phyloP scores from a whole-genome alignment of 768 basidiomycete species.

The Lentinula sp. region DNA sequence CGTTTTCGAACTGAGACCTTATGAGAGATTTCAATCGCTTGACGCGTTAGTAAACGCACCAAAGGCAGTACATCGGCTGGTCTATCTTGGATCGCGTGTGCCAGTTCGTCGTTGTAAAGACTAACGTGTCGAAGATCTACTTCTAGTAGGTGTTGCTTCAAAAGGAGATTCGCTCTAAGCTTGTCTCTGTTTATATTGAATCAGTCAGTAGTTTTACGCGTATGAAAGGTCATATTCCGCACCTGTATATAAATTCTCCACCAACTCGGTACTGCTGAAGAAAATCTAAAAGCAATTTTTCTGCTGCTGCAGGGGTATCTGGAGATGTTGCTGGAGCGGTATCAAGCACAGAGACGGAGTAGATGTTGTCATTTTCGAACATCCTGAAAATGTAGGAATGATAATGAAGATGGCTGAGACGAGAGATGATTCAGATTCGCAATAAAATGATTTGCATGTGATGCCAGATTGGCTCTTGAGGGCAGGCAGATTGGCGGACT shows the following conservation, averaged over 20 bases:
- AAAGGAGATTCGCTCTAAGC: conserved; percentile 79
- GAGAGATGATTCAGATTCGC: not conserved
- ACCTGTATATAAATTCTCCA: conserved; percentile 91
- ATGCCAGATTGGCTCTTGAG: not conserved
- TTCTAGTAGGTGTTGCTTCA: conserved; percentile 84
- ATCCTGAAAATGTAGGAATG: conserved; percentile 20
- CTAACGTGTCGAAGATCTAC: conserved; percentile 75
- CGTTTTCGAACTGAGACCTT: conserved; percentile 76
- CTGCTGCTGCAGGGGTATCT: conserved; percentile 76
- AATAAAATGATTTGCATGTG: no score
- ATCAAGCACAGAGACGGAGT: conserved; percentile 75
- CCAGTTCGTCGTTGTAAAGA: conserved; percentile 91
- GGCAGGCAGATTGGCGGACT: not conserved
- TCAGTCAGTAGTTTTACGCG: not conserved
- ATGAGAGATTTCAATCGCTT: not conserved
- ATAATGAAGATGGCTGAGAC: not conserved
- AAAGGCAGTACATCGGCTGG: conserved; percentile 87
- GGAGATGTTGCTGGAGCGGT: conserved; percentile 46
- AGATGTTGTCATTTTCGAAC: conserved; percentile 79
- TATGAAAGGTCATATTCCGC: conserved; percentile 12
- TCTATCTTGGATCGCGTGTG: conserved; percentile 82
- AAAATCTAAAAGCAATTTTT: conserved; percentile 79
- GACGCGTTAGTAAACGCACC: conserved; percentile 36
- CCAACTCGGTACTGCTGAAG: conserved; percentile 83
- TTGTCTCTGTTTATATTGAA: conserved; percentile 54